Evolutionary conservation across 208 protist species (phyloP), one percentile per base, ranked within the genome.

Genomic region (Porcisia hertigi): DNA sequence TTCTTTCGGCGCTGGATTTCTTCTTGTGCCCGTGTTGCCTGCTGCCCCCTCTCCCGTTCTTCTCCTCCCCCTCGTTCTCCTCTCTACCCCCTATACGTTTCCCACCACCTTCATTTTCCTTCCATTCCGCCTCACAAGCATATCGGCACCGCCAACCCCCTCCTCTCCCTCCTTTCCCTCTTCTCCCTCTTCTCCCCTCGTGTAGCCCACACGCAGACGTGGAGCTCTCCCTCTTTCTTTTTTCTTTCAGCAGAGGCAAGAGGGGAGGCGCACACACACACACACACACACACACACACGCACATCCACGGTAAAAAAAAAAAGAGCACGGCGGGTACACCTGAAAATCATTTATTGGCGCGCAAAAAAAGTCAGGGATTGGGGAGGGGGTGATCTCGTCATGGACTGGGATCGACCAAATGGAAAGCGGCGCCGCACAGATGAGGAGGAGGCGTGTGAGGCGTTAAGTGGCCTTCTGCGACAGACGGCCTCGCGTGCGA

Each of bases 381-480:
- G 23, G 59, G 14, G 59, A 30, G 30, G 30, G 30, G 30, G 30
- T 30, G 30, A 30, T 9, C 7, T 16, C 45, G 39, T 25, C 20
- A 73, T 75, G 71, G 71, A 75, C 30, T 75, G 71, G 71, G 71
- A 75, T n/a, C 25, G 71, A 62, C 57, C 57, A 36, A 30, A 8
- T 43, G 71, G 71, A 36, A 94, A 89, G 66, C 83, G 86, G 57
- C 64, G 80, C 3, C 83, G 89, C 23, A 67, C 72, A 5, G 74
- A 86, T 47, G 90, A 86, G 43, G 85, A 91, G 55, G 91, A 95
- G 39, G 79, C 84, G 2, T 79, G 94, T 30, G 93, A 97, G 77
- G 73, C 83, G 20, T 85, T 93, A 30, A 87, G 84, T 14, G 84
- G 84, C 0, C 75, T 96, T 53, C 83, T 97, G 14, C 86, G 93